A percentile compares a stretch with the other conserved stretches of the same genome.
Conservation (phyloP, 768 basidiomycete species). For the Pleurotus citrinopileatus region DNA sequence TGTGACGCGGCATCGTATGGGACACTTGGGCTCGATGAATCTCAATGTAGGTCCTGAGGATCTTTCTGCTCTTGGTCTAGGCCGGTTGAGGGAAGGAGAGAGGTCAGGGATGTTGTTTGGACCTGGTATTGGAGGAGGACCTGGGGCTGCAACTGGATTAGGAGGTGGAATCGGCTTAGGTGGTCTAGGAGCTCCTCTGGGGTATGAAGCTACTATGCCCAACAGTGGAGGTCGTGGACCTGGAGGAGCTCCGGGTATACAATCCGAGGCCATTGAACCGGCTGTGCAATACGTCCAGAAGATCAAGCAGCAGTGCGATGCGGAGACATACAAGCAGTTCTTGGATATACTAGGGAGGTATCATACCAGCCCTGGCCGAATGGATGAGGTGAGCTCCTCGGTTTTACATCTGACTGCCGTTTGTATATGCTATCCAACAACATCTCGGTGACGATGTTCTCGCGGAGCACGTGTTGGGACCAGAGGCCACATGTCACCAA, state of each 20-base stretch:
- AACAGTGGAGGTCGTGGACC: not conserved
- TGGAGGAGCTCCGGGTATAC: not conserved
- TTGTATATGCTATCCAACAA: too few relatives aligned
- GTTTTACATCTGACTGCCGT: not conserved
- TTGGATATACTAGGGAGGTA: constrained; percentile 70
- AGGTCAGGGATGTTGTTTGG: not conserved
- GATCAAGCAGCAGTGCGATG: constrained; percentile 92
- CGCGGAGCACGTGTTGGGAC: not conserved
- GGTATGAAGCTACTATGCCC: not conserved
- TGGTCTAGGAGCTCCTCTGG: not conserved
- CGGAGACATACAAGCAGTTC: constrained; percentile 82
- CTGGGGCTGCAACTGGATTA: too few relatives aligned
- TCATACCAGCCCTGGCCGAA: constrained; percentile 51
- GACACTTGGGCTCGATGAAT: not conserved
- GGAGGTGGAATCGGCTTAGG: not conserved
- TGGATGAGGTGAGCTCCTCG: constrained; percentile 48
- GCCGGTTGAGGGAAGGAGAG: not conserved
- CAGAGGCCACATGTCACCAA: too few relatives aligned
- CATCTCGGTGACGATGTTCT: not conserved
- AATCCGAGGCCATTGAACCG: constrained; percentile 50
- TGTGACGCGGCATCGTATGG: not conserved
- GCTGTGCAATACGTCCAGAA: constrained; percentile 96
- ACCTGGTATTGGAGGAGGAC: not conserved
- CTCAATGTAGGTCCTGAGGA: not conserved
- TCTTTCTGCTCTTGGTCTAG: not conserved